Percentiles rank a stretch among this genome's conserved stretches.
These are phyloP conservation scores for Paxillus involutus DNA, from an alignment of 768 basidiomycete species.

Conservation along the genomic window DNA sequence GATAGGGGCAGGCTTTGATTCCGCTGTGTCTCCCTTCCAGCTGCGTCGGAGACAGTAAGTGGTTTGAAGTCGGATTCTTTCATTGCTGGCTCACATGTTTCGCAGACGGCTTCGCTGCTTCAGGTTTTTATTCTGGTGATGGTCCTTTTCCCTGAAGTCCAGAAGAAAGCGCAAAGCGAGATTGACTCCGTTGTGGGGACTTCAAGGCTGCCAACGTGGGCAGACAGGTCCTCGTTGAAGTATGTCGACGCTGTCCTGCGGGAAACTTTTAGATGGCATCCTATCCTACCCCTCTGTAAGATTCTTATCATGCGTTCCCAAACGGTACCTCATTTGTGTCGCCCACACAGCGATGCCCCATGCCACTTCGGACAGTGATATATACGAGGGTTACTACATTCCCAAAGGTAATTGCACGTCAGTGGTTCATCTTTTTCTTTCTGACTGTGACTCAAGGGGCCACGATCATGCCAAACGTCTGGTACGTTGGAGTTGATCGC, in stretches of 20 bases:
- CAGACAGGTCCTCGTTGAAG: constrained; percentile 24
- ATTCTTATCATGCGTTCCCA: not conserved
- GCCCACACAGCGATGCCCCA: constrained; percentile 14
- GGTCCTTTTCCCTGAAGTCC: constrained; percentile 29
- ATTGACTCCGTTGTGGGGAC: constrained; percentile 28
- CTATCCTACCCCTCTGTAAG: constrained; percentile 24
- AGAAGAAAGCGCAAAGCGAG: constrained; percentile 26
- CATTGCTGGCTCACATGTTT: not conserved
- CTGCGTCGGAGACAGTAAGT: constrained; percentile 19
- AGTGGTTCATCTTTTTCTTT: not conserved
- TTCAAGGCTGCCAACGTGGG: constrained; percentile 25
- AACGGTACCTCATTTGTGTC: not conserved
- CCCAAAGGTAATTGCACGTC: constrained; percentile 18
- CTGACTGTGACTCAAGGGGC: constrained; percentile 15
- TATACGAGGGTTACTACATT: constrained; percentile 27
- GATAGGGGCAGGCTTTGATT: not conserved
- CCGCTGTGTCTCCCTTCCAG: not conserved
- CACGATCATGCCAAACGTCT: constrained; percentile 26
- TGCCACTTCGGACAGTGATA: constrained; percentile 17
- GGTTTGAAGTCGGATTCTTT: not conserved
- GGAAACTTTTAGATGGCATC: constrained; percentile 28
- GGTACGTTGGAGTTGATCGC: constrained; percentile 14
- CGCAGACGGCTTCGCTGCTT: constrained; percentile 26
- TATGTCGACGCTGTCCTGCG: constrained; percentile 29
- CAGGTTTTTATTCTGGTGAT: constrained; percentile 35